Base-by-base conservation (phyloP, 495 filamentous ascomycete species). In the Podospora anserina region DNA sequence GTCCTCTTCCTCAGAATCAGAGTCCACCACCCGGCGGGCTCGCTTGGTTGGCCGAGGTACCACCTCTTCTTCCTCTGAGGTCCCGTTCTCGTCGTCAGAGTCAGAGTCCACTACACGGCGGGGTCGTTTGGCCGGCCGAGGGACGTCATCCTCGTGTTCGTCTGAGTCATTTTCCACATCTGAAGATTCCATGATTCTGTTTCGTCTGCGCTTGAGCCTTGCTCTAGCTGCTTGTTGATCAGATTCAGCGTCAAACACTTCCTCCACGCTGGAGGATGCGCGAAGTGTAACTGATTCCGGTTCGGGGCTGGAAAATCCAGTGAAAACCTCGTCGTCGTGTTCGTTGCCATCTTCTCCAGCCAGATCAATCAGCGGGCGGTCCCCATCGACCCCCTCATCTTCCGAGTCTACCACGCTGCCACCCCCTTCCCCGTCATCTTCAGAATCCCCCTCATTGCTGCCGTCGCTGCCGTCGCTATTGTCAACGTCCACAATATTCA, bases 301-400 rank as follows among this genome's bases (percentile, higher is more conserved):
- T 32, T 76, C 74, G 1, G 71, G 69, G 58, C 72, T 75, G 39
- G 74, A 76, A 19, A 76, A 76, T 0, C 27, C 23, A 16, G 70
- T 67, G n/a, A 49, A 53, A 3, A 39, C n/a, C 5, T 71, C 53
- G 15, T 69, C 66, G 0, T n/a, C 63, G 44, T 68, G 63, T 3
- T 34, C 70, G 16, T 19, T 44, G 19, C 65, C 64, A 26, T 64
- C 62, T 67, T 53, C 0, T 23, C 13, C 32, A 11, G 39, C 13
- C 39, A 49, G 13, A 49, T 49, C 39, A 49, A 49, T 49, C 39
- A 49, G 13, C 39, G 39, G 39, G 39, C 15, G 39, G 15, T 16
- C 39, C 39, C 39, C 39, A 13, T 49, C 39, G 7, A 11, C 39
- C 39, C 13, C 39, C 39, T 49, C 39, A 49, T 13, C 39, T 2